phyloP scores from a whole-genome alignment of 2,329 filamentous ascomycete genomes.

The Torrubiella hemipterigena region DNA sequence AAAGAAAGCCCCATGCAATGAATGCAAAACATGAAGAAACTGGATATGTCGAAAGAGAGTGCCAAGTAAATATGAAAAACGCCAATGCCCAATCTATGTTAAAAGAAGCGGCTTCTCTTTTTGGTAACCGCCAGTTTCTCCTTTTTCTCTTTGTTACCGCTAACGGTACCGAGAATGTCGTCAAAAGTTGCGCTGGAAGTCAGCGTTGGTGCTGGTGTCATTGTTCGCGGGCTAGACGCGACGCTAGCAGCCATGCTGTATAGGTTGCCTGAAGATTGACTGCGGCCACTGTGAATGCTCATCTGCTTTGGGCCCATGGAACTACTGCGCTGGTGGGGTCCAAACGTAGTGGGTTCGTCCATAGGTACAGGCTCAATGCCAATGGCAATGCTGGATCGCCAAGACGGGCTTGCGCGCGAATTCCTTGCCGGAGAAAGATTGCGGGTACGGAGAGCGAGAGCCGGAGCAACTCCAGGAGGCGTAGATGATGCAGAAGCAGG shows the following conservation, averaged over 20 bases:
- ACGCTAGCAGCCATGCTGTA: slow-evolving; percentile 13
- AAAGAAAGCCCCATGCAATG: background rate
- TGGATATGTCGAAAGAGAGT: background rate
- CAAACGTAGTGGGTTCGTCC: slow-evolving; percentile 17
- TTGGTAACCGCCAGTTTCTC: slow-evolving; percentile 19
- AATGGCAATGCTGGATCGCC: slow-evolving; percentile 29
- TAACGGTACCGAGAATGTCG: slow-evolving; percentile 30
- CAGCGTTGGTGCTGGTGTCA: slow-evolving; percentile 10
- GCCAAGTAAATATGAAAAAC: background rate
- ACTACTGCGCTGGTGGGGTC: slow-evolving; percentile 20
- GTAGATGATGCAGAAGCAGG: slow-evolving; percentile 13
- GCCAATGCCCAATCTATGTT: slow-evolving; percentile 3
- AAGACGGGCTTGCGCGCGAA: slow-evolving; percentile 17
- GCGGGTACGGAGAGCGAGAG: slow-evolving; percentile 21
- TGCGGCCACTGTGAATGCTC: slow-evolving; percentile 20
- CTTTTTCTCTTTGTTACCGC: slow-evolving; percentile 21
- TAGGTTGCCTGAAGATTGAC: slow-evolving; percentile 23
- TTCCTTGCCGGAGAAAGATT: slow-evolving; percentile 24
- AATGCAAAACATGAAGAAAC: background rate
- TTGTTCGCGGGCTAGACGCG: slow-evolving; percentile 9
- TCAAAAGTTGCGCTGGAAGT: slow-evolving; percentile 32
- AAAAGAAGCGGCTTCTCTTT: slow-evolving; percentile 31
- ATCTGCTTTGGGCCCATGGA: slow-evolving; percentile 20
- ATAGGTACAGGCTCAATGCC: slow-evolving; percentile 30
- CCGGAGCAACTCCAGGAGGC: slow-evolving; percentile 16